These are phyloP conservation scores for Penicillium decumbens DNA, from an alignment of 2,329 filamentous ascomycete genomes.

Conservation along the genomic window DNA sequence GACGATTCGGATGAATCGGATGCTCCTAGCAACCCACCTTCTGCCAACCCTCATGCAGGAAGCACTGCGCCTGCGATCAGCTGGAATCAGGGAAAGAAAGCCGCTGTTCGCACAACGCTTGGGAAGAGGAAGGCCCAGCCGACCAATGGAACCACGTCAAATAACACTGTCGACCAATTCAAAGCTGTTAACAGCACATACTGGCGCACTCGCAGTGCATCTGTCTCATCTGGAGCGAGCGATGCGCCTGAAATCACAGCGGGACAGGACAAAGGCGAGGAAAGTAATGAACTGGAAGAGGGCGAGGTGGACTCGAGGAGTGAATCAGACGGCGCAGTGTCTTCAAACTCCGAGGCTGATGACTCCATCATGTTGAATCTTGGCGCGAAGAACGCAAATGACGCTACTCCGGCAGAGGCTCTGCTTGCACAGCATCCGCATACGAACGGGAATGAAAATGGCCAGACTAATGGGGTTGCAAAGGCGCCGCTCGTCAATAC, in stretches of 20 bases:
- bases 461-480: constrained; percentile 1
- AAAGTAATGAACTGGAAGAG: constrained; percentile 22
- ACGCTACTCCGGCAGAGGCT: constrained; percentile 23
- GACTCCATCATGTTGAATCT: constrained; percentile 44
- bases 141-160: constrained; percentile 3
- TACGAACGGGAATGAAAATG: constrained; percentile 9
- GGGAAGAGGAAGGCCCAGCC: constrained; percentile 24
- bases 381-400: constrained; percentile 23
- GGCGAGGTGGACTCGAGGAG: constrained; percentile 29
- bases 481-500: background rate
- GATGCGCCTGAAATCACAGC: constrained; percentile 5
- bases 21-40: constrained; percentile 5
- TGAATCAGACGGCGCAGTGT: constrained; percentile 32
- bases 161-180: constrained; percentile 24
- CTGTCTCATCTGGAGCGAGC: constrained; percentile 21
- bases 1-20: constrained; percentile 16
- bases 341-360: constrained; percentile 35
- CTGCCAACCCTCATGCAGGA: constrained; percentile 20
- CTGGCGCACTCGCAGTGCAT: constrained; percentile 38
- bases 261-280: background rate
- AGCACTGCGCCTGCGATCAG: constrained; percentile 32
- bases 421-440: constrained; percentile 6
- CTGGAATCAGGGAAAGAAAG: constrained; percentile 45
- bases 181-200: constrained; percentile 36
- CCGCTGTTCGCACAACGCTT: constrained; percentile 42